Conservation (phyloP, 2,329 filamentous ascomycete species). For the Epichloe glyceriae region DNA sequence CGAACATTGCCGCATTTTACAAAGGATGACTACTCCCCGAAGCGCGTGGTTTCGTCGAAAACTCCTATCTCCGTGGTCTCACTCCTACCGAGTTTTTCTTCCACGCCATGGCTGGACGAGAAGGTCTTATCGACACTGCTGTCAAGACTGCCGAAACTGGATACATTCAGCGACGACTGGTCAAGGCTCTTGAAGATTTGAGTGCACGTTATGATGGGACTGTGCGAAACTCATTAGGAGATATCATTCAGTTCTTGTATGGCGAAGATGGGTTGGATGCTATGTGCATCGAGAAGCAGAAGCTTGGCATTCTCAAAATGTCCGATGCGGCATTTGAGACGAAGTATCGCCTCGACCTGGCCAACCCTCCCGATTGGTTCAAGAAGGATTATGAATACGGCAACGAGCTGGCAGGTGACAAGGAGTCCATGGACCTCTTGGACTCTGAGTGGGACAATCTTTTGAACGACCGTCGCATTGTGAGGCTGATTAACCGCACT, state of each 20-base stretch:
- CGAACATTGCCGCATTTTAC: constrained; percentile 94
- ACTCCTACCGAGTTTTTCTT: constrained; percentile 98
- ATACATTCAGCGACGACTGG: constrained; percentile 95
- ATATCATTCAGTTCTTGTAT: constrained; percentile 94
- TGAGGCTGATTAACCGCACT: constrained; percentile 54
- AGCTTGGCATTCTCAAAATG: constrained; percentile 72
- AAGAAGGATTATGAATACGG: constrained; percentile 54
- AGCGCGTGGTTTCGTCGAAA: constrained; percentile 94
- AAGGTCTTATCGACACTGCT: constrained; percentile 98
- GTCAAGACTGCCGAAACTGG: constrained; percentile 99
- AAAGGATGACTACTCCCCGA: constrained; percentile 97
- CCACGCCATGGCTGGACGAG: constrained; percentile 99
- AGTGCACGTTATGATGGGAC: constrained; percentile 97
- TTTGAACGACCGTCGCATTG: constrained; percentile 55
- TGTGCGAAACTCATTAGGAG: constrained; percentile 89
- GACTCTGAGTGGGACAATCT: constrained; percentile 82
- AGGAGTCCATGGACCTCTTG: constrained; percentile 73
- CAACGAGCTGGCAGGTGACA: constrained; percentile 73
- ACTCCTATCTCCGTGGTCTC: constrained; percentile 90
- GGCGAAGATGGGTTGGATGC: constrained; percentile 95
- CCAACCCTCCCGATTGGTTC: constrained; percentile 47
- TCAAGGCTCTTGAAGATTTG: constrained; percentile 95
- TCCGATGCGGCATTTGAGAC: constrained; percentile 66
- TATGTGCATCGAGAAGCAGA: constrained; percentile 85
- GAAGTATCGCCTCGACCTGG: constrained; percentile 71